A percentile compares a stretch with the other conserved stretches of the same genome.
phyloP scores from a whole-genome alignment of 805 yeast species.

The Yarrowia divulgata region DNA sequence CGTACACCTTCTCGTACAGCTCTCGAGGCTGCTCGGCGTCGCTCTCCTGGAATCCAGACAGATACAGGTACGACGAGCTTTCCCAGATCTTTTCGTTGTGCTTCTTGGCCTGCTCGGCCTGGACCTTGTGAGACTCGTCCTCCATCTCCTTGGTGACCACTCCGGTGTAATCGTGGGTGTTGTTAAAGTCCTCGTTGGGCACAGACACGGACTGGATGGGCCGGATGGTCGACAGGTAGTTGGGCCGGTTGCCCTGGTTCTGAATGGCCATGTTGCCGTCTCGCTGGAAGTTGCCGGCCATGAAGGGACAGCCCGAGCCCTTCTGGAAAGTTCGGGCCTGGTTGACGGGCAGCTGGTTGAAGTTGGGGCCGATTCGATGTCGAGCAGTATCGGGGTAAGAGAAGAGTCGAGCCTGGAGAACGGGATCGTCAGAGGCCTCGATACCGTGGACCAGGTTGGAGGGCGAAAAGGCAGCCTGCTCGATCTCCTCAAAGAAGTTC shows the following conservation, averaged over 20 bases:
- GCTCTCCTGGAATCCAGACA: conserved; percentile 30
- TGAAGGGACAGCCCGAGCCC: conserved; percentile 33
- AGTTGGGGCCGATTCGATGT: conserved; percentile 78
- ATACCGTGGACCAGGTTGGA: conserved; percentile 84
- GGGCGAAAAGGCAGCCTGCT: conserved; percentile 86
- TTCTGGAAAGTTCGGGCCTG: conserved; percentile 28
- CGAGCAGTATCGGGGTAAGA: conserved; percentile 88
- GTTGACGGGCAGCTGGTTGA: conserved; percentile 85
- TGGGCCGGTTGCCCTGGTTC: conserved; percentile 36
- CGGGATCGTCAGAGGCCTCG: conserved; percentile 85
- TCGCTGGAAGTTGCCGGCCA: conserved; percentile 36
- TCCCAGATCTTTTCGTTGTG: conserved; percentile 39
- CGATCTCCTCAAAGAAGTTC: conserved; percentile 87
- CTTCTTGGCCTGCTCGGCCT: conserved; percentile 14
- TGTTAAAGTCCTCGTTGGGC: conserved; percentile 24
- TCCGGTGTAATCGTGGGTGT: conserved; percentile 25
- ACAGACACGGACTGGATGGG: conserved; percentile 35
- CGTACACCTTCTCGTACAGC: conserved; percentile 30
- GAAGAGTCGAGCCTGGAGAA: conserved; percentile 79
- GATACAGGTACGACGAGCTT: conserved; percentile 27
- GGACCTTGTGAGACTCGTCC: conserved; percentile 26
- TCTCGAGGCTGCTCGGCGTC: conserved; percentile 34
- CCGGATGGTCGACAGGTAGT: conserved; percentile 30
- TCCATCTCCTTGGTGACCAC: conserved; percentile 36
- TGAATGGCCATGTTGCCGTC: conserved; percentile 19